phyloP scores from a whole-genome alignment of 768 basidiomycete species.

The Calocybe gangraenosa region DNA sequence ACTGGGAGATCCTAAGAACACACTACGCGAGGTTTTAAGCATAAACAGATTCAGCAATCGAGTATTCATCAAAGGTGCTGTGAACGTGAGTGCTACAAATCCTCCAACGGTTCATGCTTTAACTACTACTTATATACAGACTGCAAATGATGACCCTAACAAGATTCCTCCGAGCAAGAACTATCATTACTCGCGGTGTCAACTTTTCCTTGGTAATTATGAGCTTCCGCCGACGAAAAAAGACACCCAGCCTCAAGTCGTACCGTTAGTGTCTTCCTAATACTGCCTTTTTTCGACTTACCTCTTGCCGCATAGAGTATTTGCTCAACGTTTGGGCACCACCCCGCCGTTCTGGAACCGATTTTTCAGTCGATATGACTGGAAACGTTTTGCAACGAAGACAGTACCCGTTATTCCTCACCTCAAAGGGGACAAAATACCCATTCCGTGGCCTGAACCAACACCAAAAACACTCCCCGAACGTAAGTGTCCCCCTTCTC shows the following conservation, averaged over 20 bases:
- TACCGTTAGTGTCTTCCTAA: slow-evolving; percentile 39
- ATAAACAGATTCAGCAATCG: slow-evolving; percentile 72
- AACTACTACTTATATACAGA: slow-evolving; percentile 9
- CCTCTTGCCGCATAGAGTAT: slow-evolving; percentile 49
- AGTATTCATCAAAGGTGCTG: slow-evolving; percentile 48
- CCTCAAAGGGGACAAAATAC: slow-evolving; percentile 33
- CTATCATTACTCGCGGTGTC: slow-evolving; percentile 77
- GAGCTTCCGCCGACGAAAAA: slow-evolving; percentile 48
- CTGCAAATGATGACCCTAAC: slow-evolving; percentile 20
- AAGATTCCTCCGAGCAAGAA: slow-evolving; percentile 38
- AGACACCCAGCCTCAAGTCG: slow-evolving; percentile 29
- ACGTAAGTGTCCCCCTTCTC: slow-evolving; percentile 29
- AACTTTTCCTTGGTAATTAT: slow-evolving; percentile 69
- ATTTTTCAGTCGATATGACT: slow-evolving; percentile 52
- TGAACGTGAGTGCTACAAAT: slow-evolving; percentile 26
- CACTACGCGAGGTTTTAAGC: slow-evolving; percentile 64
- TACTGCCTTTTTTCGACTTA: not conserved
- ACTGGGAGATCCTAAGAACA: slow-evolving; percentile 56
- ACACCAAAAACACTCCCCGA: slow-evolving; percentile 37
- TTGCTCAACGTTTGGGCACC: slow-evolving; percentile 67
- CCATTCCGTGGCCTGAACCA: slow-evolving; percentile 69
- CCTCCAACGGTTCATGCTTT: not conserved
- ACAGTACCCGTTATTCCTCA: slow-evolving; percentile 57
- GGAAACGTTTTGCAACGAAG: slow-evolving; percentile 67
- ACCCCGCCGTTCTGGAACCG: slow-evolving; percentile 58